Evolutionary conservation across 371 early-diverging fungal species (phyloP), one percentile per base, ranked within the genome.

Genomic region (Syncephalis plumigaleata): DNA sequence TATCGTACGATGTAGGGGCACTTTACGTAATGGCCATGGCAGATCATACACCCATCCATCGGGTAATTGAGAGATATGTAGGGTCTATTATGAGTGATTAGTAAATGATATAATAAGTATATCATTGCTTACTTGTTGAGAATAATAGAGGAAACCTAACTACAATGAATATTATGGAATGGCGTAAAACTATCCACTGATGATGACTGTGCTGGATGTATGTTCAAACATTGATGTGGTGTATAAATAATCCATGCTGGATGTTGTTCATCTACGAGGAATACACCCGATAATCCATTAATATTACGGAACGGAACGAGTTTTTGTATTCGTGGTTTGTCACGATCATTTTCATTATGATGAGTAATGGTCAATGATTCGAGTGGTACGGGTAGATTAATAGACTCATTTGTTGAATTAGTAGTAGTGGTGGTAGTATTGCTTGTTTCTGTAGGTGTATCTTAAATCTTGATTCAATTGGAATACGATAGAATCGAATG

Each of bases 11-110:
- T 77, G 75, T 13, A 91, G 59, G 1, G 78, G 77, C 4, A 90
- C 71, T 53, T 81, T 82, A 52, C 83, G 82, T 47, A 82, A 60
- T 0, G 93, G 86, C 89, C 90, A 90, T 27, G 80, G 77, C 54
- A 77, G 57, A 53, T 92, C 45, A 45, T 45, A 45, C 2, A 25
- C 17, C 17, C 22, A 27, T 17, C 25, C 25, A 45, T 13, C n/a
- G n/a, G 39, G 46, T n/a, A 51, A 25, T 18, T 51, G 51, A 8
- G 37, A 15, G 17, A 45, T 26, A 11, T 31, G 31, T 31, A 31
- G 11, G 4, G 31, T 31, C 31, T 31, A 31, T 31, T 7, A 31
- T 17, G 44, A 24, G 4, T 31, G 7, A 31, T 31, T 31, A 31
- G 31, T 11, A 7, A 31, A 7, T 11, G 11, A 31, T 31, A 31